Conservation (phyloP, 352 stramenopile genomes). For the Saprolegnia parasitica region DNA sequence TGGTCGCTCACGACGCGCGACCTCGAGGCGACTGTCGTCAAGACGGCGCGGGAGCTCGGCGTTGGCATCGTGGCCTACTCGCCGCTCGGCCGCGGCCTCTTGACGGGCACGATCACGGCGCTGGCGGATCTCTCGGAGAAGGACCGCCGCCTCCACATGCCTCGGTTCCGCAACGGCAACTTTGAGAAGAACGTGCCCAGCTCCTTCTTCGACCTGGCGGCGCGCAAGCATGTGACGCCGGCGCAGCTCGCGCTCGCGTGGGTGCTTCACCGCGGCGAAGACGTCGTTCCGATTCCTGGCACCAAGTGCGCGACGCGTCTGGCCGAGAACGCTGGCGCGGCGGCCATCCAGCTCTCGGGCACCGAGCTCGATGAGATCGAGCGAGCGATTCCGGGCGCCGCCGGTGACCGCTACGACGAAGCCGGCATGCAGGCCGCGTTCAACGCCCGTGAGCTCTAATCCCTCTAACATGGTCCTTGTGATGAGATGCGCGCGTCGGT, state of each 20-base stretch:
- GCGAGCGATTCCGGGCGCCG: background rate
- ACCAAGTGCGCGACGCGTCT: slow-evolving; percentile 29
- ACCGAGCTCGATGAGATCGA: background rate
- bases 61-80: slow-evolving; percentile 32
- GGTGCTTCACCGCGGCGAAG: slow-evolving; percentile 32
- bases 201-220: slow-evolving; percentile 25
- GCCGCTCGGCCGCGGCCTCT: slow-evolving; percentile 26
- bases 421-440: background rate
- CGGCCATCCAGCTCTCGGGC: background rate
- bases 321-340: slow-evolving; percentile 30
- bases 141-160: background rate
- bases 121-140: slow-evolving; percentile 16
- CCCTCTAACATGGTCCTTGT: too few species aligned
- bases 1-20: slow-evolving; percentile 26
- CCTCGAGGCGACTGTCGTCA: slow-evolving; percentile 26
- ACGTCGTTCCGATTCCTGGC: slow-evolving; percentile 36
- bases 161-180: slow-evolving; percentile 5
- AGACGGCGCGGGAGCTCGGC: slow-evolving; percentile 27
- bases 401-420: background rate
- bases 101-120: slow-evolving; percentile 10
- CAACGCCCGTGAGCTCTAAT: background rate
- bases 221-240: slow-evolving; percentile 30
- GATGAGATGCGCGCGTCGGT: too few species aligned
- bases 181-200: slow-evolving; percentile 6
- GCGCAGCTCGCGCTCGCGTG: slow-evolving; percentile 34